Base-by-base conservation (phyloP, 345 rosid genomes). In the Turnera subulata region DNA sequence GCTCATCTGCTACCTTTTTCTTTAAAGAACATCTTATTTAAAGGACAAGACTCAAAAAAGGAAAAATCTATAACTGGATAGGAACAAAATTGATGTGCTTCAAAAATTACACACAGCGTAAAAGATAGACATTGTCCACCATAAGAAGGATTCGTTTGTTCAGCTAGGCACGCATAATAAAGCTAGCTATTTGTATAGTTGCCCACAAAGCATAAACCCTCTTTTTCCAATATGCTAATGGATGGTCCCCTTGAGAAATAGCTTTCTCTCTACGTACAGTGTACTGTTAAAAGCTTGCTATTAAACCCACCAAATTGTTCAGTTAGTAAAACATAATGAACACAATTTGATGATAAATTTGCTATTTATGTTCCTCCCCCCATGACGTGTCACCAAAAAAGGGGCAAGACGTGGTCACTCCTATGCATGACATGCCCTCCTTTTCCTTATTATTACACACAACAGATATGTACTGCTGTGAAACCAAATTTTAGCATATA, bases 201-300 rank as follows among this genome's bases (percentile, higher is more conserved):
- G 67, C 69, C 60, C 13, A 50, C 54, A 57, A 65, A 58, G 76
- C 56, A 54, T 55, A 59, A 59, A 56, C 71, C 67, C 59, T 69
- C 59, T 56, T 63, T 43, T 24, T 39, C 56, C 44, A 53, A 51
- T 15, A 47, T 49, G 56, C 14, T 20, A 4, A 29, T 63, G 52
- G 61, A 62, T 72, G 66, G 74, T 68, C 73, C 69, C 77, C 42
- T 1, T 5, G 42, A 20, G 23, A 47, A 25, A 55, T n/a, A 8
- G 35, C 35, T 8, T 3, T 29, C 35, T 29, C 4, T 29, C 5
- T 29, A 29, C n/a, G 35, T 8, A 4, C 35, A 29, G 35, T 29
- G 4, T 29, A 29, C 35, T 29, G 4, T 29, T 29, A 4, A 29
- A 29, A 29, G 35, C 35, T 53, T 38, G 39, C 45, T 58, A 38